These are phyloP conservation scores for Saururus chinensis DNA, from an alignment of 164 flowering plant genomes.

Conservation along the genomic window DNA sequence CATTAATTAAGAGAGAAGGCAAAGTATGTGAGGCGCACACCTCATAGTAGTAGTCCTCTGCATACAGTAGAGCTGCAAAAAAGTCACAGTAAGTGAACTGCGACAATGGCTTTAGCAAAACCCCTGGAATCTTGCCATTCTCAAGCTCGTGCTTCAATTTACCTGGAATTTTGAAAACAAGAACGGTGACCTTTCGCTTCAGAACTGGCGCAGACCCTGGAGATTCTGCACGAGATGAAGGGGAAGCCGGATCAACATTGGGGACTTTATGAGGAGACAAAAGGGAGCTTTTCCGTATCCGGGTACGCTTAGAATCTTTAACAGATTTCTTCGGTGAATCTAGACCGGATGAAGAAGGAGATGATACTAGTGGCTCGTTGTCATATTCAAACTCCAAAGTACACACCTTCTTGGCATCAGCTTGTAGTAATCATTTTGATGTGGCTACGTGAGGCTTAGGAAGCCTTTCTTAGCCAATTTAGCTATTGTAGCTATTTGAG, in stretches of 20 bases:
- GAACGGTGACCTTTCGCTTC: constrained; percentile 3
- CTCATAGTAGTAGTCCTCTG: background rate
- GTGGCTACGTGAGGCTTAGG: no score
- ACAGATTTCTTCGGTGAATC: no score
- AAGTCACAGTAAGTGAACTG: background rate
- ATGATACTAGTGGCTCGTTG: no score
- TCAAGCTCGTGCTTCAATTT: constrained; percentile 12
- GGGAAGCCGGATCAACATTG: background rate
- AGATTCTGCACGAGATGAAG: background rate
- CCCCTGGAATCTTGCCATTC: constrained; percentile 20
- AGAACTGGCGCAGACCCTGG: background rate
- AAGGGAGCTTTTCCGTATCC: background rate
- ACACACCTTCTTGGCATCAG: no score
- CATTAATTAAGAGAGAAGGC: background rate
- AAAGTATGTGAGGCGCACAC: background rate
- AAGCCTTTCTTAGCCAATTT: no score
- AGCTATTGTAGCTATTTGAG: no score
- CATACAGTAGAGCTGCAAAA: background rate
- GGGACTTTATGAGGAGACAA: background rate
- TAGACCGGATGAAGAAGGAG: no score
- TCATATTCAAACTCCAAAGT: no score
- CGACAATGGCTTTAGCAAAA: constrained; percentile 19
- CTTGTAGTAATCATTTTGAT: no score
- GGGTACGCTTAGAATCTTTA: background rate
- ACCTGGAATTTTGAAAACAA: constrained; percentile 16